Base-by-base conservation (phyloP, 345 rosid species). In the Rhodamnia argentea region DNA sequence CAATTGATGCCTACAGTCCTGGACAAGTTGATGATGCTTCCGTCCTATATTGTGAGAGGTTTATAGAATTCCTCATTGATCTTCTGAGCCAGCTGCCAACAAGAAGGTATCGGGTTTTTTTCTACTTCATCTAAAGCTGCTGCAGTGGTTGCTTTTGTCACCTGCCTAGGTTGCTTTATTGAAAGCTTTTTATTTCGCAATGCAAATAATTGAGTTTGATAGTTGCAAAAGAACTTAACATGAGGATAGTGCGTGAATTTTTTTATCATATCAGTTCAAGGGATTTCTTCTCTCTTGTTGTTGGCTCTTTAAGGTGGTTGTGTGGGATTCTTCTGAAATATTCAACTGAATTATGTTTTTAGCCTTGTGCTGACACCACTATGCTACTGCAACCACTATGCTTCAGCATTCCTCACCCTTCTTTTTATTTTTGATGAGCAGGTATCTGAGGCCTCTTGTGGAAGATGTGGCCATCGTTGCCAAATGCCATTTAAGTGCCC, bases 1-100 rank as follows among this genome's bases (percentile, higher is more conserved):
- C 89, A 84, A 87, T 87, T 86, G 90, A 85, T 64, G 87, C 90
- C 85, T 78, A 82, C 84, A 87, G 91, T 70, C 87, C 86, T 78
- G 90, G 86, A 53, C 89, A 91, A 89, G 88, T 92, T 40, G 94
- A 95, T 87, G 98, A 97, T 88, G 94, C 98, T 60, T 93, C 95
- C 64, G 91, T 96, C 75, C 88, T 97, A 85, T 96, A 96, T 84
- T 96, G 99, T 50, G 99, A 97, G 92, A 96, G 99, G 87, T 97
- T 97, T 91, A 92, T 97, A 93, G 99, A 97, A 87, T 97, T 97
- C 92, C 98, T 97, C 86, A 97, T 97, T 82, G 99, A 97, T 89
- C 90, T 97, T 87, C 89, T 97, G 89, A 97, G 98, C 91, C 99
- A 97, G 90, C 94, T 97, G 87, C 99, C 99, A 55, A 97, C 99